These are phyloP conservation scores for Puya raimondii DNA, from an alignment of 176 grass and related monocot genomes.

Conservation along the genomic window DNA sequence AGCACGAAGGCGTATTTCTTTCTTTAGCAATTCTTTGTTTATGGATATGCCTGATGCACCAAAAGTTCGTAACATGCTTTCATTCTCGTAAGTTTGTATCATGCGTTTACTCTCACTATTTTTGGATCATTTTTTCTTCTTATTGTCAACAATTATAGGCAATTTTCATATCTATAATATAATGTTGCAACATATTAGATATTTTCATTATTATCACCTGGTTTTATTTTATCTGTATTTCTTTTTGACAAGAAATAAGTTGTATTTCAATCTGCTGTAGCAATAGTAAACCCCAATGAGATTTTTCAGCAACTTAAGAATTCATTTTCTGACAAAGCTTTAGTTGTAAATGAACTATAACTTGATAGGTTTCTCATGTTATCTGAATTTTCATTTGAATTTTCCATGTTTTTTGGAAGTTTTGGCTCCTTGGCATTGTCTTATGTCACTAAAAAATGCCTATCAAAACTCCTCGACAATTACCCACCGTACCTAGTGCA, in stretches of 20 bases:
- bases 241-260: too few relatives aligned
- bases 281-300: background rate
- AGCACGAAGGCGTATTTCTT: constrained; percentile 79
- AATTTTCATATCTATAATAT: too few relatives aligned
- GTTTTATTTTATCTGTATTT: too few relatives aligned
- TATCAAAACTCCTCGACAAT: too few relatives aligned
- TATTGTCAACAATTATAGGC: background rate
- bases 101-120: background rate
- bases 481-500: too few relatives aligned
- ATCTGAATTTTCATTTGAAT: background rate
- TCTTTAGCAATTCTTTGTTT: constrained; percentile 95
- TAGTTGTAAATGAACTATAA: background rate
- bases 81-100: constrained; percentile 71
- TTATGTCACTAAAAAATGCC: too few relatives aligned
- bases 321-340: background rate
- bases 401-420: background rate
- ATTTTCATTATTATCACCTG: too few relatives aligned
- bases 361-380: constrained; percentile 1
- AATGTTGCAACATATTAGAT: too few relatives aligned
- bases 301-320: background rate
- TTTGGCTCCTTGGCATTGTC: background rate
- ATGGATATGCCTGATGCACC: constrained; percentile 98
- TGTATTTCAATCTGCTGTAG: background rate
- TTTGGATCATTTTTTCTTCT: background rate
- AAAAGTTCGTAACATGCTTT: constrained; percentile 89